Percentiles rank a stretch among this genome's conserved stretches.
Conservation (phyloP, 306 rosid species). For the Hippophae rhamnoides region DNA sequence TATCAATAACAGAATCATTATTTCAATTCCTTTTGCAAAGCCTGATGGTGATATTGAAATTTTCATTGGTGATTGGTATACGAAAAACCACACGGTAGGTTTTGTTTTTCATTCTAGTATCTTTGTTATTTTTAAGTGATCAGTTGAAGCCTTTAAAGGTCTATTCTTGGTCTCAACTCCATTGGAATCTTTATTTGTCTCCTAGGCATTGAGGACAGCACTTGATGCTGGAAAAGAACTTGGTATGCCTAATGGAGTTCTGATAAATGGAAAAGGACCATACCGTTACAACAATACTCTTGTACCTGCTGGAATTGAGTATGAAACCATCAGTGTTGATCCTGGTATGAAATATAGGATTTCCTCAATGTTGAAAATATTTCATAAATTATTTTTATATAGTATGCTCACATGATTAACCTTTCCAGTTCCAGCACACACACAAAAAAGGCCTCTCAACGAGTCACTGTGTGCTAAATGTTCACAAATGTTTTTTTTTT, state of each 20-base stretch:
- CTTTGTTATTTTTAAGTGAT: neutral
- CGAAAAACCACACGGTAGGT: constrained; percentile 55
- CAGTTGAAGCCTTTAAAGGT: no score
- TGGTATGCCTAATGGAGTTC: constrained; percentile 88
- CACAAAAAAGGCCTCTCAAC: no score
- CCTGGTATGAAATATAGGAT: constrained; percentile 36
- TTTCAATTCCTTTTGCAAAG: constrained; percentile 53
- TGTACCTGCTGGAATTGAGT: constrained; percentile 49
- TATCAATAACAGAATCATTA: constrained; percentile 43
- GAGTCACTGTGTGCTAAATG: no score
- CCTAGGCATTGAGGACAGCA: constrained; percentile 48
- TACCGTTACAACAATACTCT: constrained; percentile 69
- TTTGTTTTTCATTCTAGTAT: neutral
- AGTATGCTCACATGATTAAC: no score
- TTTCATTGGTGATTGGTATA: constrained; percentile 83
- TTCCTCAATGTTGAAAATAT: no score
- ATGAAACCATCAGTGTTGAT: constrained; percentile 51
- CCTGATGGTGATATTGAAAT: constrained; percentile 70
- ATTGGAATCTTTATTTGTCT: neutral
- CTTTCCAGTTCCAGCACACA: no score
- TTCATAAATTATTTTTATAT: no score
- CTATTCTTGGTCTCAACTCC: neutral
- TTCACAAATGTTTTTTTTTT: no score
- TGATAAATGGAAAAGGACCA: constrained; percentile 93
- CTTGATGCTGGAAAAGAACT: constrained; percentile 65